Base-by-base conservation (phyloP, 1,139 yeast species). In the Protomyces gravidus region DNA sequence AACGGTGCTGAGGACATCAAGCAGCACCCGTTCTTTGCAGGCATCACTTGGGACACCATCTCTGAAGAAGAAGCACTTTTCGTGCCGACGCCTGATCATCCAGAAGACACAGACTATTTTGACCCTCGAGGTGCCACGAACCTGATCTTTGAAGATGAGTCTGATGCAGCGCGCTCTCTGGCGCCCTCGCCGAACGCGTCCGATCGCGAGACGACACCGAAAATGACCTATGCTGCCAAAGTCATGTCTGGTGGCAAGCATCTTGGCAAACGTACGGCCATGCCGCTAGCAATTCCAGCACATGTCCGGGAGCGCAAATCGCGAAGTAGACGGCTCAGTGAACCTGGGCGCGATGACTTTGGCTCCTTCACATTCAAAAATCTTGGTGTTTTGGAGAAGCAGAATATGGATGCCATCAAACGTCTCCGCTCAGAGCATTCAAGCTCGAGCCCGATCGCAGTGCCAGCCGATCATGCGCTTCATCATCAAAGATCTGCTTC, bases 311-410 rank as follows among this genome's bases (percentile, higher is more conserved):
- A 84, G 64, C 47, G 52, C 72, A 89, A 70, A 71, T 92, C 67
- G 78, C 86, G 59, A 77, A 86, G 70, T 76, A 66, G 76, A 32
- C 65, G 87, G 65, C 72, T 87, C 63, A 86, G 85, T 57, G 97
- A 89, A 64, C 73, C 79, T 50, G 63, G 63, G 6, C 64, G 63
- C 5, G 81, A 83, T 32, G 97, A 90, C 67, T 94, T 92, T 78
- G 99, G 99, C 0, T 85, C 94, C 2, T 94, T 94, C 71, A 85
- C 88, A 63, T 94, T 88, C 72, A 79, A 96, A 66, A 94, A 94
- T 70, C 75, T 94, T 64, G 84, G 92, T 11, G 94, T 94, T 3
- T 77, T 94, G 63, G 98, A 92, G 67, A 87, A 86, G 68, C 97
- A 96, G 17, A 94, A 94, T 68, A 89, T 88, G 69, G 97, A 90